A percentile compares a stretch with the other conserved stretches of the same genome.
Evolutionary conservation across 169 alveolate genomes (phyloP).

Genomic region (Plasmodium yoelii): DNA sequence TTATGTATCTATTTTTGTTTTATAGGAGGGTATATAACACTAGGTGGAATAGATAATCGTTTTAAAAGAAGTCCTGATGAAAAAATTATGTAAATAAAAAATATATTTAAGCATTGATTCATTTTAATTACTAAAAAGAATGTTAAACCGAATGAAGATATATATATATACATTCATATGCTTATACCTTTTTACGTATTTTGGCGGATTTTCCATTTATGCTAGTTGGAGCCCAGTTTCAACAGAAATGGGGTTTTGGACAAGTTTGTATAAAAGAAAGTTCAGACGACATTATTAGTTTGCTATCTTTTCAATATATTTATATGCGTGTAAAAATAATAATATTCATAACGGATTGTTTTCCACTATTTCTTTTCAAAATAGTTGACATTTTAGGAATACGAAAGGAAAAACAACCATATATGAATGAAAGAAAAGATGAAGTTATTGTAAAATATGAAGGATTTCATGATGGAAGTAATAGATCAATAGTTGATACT

Average conservation of each 20-base stretch:
- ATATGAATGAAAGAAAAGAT: neutral
- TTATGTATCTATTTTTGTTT: neutral
- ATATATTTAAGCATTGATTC: neutral
- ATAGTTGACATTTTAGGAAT: constrained; percentile 58
- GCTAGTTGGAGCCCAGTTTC: constrained; percentile 74
- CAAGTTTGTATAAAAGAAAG: constrained; percentile 18
- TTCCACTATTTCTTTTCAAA: neutral
- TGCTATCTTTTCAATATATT: neutral
- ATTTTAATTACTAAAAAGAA: constrained; percentile 23
- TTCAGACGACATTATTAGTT: neutral
- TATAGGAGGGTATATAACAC: constrained; percentile 81
- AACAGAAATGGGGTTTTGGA: constrained; percentile 76
- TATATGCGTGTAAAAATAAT: neutral
- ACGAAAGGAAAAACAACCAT: constrained; percentile 22
- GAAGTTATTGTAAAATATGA: constrained; percentile 62
- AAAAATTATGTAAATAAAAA: constrained; percentile 64
- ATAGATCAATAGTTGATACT: constrained; percentile 58
- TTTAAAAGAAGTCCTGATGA: constrained; percentile 81
- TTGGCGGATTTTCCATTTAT: neutral
- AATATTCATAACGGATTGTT: neutral
- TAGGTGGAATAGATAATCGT: constrained; percentile 84
- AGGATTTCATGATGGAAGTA: constrained; percentile 76
- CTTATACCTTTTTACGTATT: neutral
- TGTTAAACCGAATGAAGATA: neutral
- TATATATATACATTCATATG: neutral